Evolutionary conservation across 106 monocot species (phyloP).

Genomic region (Phalaenopsis equestris): DNA sequence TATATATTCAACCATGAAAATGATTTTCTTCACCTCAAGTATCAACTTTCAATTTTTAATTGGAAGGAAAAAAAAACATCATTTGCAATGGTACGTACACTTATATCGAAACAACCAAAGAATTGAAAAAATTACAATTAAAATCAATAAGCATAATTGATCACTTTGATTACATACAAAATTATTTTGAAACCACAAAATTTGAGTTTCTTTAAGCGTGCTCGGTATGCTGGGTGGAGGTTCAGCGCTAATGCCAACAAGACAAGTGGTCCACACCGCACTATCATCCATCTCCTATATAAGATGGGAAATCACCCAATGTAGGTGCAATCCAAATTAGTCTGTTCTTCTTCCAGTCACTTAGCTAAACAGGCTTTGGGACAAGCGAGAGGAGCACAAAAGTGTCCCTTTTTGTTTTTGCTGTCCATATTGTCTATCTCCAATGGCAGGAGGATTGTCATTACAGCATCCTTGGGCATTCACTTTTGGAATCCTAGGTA

Average conservation of each 20-base stretch:
- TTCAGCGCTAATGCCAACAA: not conserved
- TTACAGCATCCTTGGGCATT: slow-evolving; percentile 49
- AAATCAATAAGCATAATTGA: no score
- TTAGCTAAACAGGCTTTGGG: not conserved
- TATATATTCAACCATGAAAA: no score
- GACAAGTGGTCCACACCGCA: not conserved
- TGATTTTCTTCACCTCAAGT: no score
- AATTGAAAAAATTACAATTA: no score
- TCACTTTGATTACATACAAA: no score
- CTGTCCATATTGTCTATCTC: not conserved
- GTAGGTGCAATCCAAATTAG: not conserved
- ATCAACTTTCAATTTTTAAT: no score
- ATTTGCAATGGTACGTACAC: no score
- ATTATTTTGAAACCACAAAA: no score
- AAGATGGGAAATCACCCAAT: not conserved
- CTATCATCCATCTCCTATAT: not conserved
- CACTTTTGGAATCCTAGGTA: slow-evolving; percentile 51
- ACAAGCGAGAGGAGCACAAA: not conserved
- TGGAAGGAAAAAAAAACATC: no score
- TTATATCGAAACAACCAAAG: no score
- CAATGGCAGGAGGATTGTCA: slow-evolving; percentile 39
- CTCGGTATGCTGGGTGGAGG: not conserved
- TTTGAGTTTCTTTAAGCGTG: no score
- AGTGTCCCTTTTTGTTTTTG: not conserved
- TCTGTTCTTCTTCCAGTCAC: not conserved